Evolutionary conservation across 257 asterid species (phyloP), one percentile per base, ranked within the genome.

Genomic region (Solanum acaule): DNA sequence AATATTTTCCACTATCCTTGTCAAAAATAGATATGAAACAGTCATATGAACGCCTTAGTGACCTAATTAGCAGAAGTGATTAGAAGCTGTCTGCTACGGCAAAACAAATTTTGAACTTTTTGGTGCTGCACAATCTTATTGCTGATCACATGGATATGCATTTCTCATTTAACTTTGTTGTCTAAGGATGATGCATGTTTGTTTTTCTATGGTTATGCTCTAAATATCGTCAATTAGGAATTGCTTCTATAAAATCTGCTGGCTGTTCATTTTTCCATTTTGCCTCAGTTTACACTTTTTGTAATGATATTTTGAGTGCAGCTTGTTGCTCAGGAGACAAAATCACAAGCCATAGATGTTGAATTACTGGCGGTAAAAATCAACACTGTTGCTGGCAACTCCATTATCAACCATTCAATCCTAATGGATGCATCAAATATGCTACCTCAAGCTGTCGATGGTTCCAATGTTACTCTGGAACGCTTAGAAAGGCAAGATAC

Each of bases 311-410:
- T 27, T 46, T 29, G 42, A 56, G 56, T 86, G 84, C 59, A 88
- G 92, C 87, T 77, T 83, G 88, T 88, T 83, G 90, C 91, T 44
- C 90, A 46, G 61, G 91, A 91, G 85, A 87, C 81, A 61, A 87
- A 87, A 63, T n/a, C 83, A 42, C 88, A 35, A 38, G 88, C 86
- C 63, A 86, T 87, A 27, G 90, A 90, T 68, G 84, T 91, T 33
- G 89, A 87, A 84, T 77, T 87, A 78, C 83, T 88, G 56, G 76
- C 85, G 12, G 83, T 87, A 79, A 89, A 79, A 77, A 83, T 81
- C 71, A 88, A 68, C 34, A 85, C 31, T 23, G 56, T 63, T 78
- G 10, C 31, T n/a, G 72, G 56, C 31, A 38, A 33, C 72, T 52
- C 86, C n/a, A 33, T 63, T 23, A 23, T 44, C 10, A 77, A 79